A percentile compares a stretch with the other conserved stretches of the same genome.
Conservation (phyloP, 345 rosid genomes). For the Luvunga scandens region DNA sequence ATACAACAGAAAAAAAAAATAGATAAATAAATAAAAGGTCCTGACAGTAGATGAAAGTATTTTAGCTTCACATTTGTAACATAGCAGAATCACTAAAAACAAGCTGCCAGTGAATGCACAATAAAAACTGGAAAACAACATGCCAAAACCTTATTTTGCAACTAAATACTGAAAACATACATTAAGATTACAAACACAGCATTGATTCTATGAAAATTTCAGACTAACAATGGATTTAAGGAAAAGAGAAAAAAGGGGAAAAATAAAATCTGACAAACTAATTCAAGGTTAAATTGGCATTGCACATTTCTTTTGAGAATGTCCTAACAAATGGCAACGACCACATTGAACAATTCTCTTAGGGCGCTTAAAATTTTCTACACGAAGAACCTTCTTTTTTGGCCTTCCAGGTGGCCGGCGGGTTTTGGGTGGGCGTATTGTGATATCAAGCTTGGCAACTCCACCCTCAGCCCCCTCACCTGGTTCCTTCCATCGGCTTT, state of each 20-base stretch:
- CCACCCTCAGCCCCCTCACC: conserved; percentile 65
- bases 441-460: conserved; percentile 56
- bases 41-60: neutral
- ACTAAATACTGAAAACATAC: conserved; percentile 28
- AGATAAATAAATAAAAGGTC: neutral
- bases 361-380: conserved; percentile 91
- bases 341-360: conserved; percentile 98
- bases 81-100: neutral
- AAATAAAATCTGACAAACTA: conserved; percentile 12
- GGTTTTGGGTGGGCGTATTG: conserved; percentile 76
- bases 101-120: neutral
- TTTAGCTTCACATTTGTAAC: neutral
- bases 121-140: neutral
- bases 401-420: conserved; percentile 99
- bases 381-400: conserved; percentile 89
- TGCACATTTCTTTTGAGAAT: conserved; percentile 98
- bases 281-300: conserved; percentile 59
- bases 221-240: conserved; percentile 10
- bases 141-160: conserved; percentile 24
- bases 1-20: neutral
- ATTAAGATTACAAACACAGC: conserved; percentile 36
- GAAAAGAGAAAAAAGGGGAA: neutral
- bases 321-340: conserved; percentile 96
- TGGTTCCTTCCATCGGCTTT: conserved; percentile 57
- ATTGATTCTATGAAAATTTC: conserved; percentile 23